Evolutionary conservation across 2,329 filamentous ascomycete species (phyloP).

Genomic region (Blastomyces parvus): DNA sequence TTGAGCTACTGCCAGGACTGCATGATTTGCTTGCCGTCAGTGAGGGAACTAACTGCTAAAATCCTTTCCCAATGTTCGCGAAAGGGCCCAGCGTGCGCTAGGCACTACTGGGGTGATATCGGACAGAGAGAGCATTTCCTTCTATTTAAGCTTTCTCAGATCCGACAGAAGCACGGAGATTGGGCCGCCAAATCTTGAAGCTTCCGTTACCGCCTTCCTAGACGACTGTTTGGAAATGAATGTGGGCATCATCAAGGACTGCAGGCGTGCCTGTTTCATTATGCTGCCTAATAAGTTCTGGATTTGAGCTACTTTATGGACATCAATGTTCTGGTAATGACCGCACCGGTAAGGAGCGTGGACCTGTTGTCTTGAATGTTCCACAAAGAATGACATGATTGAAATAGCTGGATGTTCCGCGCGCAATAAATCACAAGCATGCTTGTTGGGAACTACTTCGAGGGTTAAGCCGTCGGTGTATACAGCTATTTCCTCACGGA

Average conservation of each 20-base stretch:
- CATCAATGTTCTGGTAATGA: neutral
- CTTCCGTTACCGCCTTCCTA: neutral
- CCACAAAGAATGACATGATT: neutral
- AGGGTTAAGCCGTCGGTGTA: too few species aligned
- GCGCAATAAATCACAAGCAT: too few species aligned
- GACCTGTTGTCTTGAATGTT: neutral
- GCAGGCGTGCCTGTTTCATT: neutral
- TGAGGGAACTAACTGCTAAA: neutral
- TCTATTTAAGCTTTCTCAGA: neutral
- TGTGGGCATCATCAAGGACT: neutral
- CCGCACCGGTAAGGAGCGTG: neutral
- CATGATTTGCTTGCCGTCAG: neutral
- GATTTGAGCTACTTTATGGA: neutral
- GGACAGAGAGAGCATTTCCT: neutral
- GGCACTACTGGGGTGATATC: neutral
- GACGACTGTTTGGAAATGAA: neutral
- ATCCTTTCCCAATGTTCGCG: neutral
- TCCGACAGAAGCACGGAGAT: neutral
- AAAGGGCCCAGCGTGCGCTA: neutral
- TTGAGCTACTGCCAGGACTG: neutral
- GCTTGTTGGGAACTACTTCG: too few species aligned
- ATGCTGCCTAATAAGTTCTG: neutral
- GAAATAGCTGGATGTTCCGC: too few species aligned
- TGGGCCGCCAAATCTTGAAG: neutral
- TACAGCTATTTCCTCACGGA: too few species aligned